Conservation (phyloP, 345 rosid species). For the Lepidium aucheri region DNA sequence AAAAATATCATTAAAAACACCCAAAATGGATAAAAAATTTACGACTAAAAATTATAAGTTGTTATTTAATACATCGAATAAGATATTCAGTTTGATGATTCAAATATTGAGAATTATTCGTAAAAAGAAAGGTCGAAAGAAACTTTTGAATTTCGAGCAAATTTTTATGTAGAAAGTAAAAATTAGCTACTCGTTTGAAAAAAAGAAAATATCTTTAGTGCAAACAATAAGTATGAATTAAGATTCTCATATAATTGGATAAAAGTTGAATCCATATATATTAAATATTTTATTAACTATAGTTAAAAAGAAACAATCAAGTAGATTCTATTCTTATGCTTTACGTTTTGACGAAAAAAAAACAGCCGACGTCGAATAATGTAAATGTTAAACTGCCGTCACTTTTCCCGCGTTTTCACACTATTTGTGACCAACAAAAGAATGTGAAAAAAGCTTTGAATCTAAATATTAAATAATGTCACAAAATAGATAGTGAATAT, state of each 20-base stretch:
- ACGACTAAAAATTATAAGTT: too few relatives aligned
- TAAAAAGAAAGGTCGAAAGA: too few relatives aligned
- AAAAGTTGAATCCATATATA: neutral
- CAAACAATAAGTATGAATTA: neutral
- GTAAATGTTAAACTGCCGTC: constrained; percentile 19
- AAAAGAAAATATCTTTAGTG: too few relatives aligned
- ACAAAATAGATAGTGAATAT: neutral
- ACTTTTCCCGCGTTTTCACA: constrained; percentile 27
- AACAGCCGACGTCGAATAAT: constrained; percentile 16
- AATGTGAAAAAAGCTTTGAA: neutral
- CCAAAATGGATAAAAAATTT: too few relatives aligned
- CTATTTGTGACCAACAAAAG: constrained; percentile 11
- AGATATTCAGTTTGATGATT: too few relatives aligned
- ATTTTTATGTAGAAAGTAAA: too few relatives aligned
- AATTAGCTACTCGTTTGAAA: too few relatives aligned
- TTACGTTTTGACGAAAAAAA: constrained; percentile 3
- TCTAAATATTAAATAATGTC: neutral
- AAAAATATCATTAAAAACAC: too few relatives aligned
- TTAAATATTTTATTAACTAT: neutral
- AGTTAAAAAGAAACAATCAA: constrained; percentile 15
- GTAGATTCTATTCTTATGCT: constrained; percentile 18
- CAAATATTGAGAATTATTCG: too few relatives aligned
- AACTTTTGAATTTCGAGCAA: too few relatives aligned
- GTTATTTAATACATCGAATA: too few relatives aligned
- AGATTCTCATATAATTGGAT: neutral